phyloP scores from a whole-genome alignment of 2,329 filamentous ascomycete genomes.

The Epichloe gansuensis region DNA sequence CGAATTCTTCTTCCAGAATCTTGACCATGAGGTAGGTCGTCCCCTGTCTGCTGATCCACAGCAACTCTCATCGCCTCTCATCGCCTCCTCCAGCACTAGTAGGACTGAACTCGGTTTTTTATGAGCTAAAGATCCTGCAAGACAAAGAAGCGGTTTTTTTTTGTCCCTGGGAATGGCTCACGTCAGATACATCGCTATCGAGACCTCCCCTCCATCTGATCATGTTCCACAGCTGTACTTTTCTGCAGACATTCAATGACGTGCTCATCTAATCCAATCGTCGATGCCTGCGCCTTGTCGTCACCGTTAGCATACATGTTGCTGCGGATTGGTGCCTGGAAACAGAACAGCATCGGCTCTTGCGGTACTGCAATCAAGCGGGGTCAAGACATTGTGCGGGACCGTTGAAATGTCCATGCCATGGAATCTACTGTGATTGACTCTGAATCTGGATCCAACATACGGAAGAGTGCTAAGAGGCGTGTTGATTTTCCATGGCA shows the following conservation, averaged over 20 bases:
- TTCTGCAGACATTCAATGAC: slow-evolving; percentile 7
- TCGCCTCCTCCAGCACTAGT: too few species aligned
- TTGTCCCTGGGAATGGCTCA: slow-evolving; percentile 11
- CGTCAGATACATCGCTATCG: slow-evolving; percentile 6
- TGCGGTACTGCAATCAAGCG: slow-evolving; percentile 18
- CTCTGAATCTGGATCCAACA: slow-evolving; percentile 22
- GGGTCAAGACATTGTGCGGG: background rate
- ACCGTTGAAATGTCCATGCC: slow-evolving; percentile 23
- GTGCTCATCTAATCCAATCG: slow-evolving; percentile 3
- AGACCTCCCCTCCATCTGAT: slow-evolving; percentile 8
- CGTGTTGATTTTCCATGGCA: slow-evolving; percentile 29
- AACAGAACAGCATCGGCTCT: slow-evolving; percentile 36
- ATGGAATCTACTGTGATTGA: slow-evolving; percentile 26
- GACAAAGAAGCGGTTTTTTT: slow-evolving; percentile 11
- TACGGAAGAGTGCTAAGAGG: slow-evolving; percentile 23
- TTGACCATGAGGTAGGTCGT: slow-evolving; percentile 8
- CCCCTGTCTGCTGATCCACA: too few species aligned
- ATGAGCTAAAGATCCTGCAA: slow-evolving; percentile 16
- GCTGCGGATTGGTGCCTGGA: slow-evolving; percentile 22
- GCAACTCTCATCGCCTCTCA: too few species aligned
- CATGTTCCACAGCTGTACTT: slow-evolving; percentile 10
- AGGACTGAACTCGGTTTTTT: slow-evolving; percentile 4
- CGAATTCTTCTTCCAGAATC: slow-evolving; percentile 23
- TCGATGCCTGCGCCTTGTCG: too few species aligned
- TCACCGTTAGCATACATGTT: slow-evolving; percentile 7